Evolutionary conservation across 2,329 filamentous ascomycete genomes (phyloP).

Genomic region (Ophioceras dolichostomum): DNA sequence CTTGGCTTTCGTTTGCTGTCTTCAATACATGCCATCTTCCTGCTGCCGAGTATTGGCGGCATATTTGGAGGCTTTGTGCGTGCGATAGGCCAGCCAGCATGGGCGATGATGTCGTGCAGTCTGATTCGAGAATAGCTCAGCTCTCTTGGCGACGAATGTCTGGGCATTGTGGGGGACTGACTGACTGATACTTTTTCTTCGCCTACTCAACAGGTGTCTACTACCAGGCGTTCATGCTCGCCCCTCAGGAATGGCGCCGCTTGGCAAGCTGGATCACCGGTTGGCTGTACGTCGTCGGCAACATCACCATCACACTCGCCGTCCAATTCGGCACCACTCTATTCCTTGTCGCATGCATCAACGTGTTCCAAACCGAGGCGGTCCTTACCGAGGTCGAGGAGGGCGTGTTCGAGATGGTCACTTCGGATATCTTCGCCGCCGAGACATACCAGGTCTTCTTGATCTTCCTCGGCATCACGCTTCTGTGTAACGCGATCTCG

Average conservation of each 20-base stretch:
- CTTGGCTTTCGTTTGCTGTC: too few species aligned
- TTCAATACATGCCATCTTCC: too few species aligned
- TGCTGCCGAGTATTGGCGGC: too few species aligned
- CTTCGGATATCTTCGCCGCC: constrained; percentile 23
- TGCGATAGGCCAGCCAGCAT: too few species aligned
- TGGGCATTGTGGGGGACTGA: too few species aligned
- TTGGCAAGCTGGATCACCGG: constrained; percentile 60
- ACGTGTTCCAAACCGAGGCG: constrained; percentile 34
- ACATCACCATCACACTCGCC: constrained; percentile 73
- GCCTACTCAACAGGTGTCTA: constrained; percentile 53
- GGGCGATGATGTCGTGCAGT: too few species aligned
- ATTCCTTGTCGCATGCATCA: constrained; percentile 42
- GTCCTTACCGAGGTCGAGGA: not conserved
- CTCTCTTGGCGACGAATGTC: too few species aligned
- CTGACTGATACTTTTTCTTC: too few species aligned
- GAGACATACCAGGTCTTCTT: constrained; percentile 56
- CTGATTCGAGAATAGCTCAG: too few species aligned
- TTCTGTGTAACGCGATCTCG: constrained; percentile 53
- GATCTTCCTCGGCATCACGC: constrained; percentile 57
- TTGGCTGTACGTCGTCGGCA: constrained; percentile 67
- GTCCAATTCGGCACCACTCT: constrained; percentile 71
- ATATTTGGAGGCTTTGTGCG: too few species aligned
- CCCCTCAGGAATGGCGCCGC: constrained; percentile 45
- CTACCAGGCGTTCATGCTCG: constrained; percentile 68
- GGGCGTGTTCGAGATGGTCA: not conserved